Conservation (phyloP, 2,329 filamentous ascomycete species). For the Colletotrichum sp. region DNA sequence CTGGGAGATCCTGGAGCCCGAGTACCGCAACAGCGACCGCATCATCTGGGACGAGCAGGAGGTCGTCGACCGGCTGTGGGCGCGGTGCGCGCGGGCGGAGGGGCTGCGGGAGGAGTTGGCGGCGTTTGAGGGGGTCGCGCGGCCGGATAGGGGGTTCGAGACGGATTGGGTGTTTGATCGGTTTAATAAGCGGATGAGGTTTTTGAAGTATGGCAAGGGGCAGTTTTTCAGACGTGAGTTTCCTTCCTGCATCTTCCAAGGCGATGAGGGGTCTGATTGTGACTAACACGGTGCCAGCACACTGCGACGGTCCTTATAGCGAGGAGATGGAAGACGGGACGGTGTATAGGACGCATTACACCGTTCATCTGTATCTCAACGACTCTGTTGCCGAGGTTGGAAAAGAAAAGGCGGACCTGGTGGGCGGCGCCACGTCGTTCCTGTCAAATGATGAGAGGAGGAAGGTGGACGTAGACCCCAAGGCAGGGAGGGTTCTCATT, state of each 20-base stretch:
- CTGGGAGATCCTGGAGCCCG: constrained; percentile 58
- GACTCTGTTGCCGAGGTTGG: constrained; percentile 48
- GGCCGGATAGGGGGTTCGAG: not conserved
- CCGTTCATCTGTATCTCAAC: constrained; percentile 61
- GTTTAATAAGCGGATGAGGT: constrained; percentile 76
- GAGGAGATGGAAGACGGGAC: constrained; percentile 51
- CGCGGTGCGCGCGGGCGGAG: constrained; percentile 52
- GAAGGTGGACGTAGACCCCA: constrained; percentile 58
- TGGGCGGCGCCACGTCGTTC: constrained; percentile 63
- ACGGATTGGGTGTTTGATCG: constrained; percentile 47
- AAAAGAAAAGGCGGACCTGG: constrained; percentile 34
- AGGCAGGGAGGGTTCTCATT: constrained; percentile 61
- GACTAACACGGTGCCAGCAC: constrained; percentile 45
- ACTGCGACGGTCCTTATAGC: constrained; percentile 70
- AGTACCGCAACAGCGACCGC: constrained; percentile 73
- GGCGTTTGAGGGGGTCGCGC: constrained; percentile 31
- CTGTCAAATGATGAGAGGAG: constrained; percentile 46
- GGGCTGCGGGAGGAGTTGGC: constrained; percentile 46
- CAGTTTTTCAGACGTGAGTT: constrained; percentile 70
- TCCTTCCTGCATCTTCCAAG: too few relatives aligned
- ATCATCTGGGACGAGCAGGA: constrained; percentile 75
- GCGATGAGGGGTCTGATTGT: too few relatives aligned
- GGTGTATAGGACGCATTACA: constrained; percentile 53
- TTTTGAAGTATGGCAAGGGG: constrained; percentile 73
- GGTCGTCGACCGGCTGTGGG: constrained; percentile 67